Base-by-base conservation (phyloP, 2,329 filamentous ascomycete genomes). In the Aspergillus sp. region DNA sequence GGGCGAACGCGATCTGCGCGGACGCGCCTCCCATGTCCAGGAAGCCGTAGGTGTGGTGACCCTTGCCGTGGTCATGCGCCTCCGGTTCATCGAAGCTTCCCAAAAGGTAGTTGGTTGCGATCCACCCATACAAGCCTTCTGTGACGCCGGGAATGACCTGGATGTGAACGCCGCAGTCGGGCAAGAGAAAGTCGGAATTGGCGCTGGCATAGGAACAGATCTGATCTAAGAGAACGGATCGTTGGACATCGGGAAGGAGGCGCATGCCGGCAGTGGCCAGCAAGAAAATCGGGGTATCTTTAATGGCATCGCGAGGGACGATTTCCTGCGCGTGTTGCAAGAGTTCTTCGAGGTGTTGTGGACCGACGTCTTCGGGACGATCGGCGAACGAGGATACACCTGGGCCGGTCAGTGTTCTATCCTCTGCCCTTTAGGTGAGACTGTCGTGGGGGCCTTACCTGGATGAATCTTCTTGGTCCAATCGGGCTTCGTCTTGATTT, bases 21-120 rank as follows among this genome's bases (percentile, higher is more conserved):
- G 93, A 97, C 21, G 94, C 94, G 47, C 94, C 94, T 46, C 94
- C 94, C 95, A 99, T 99, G 69, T 99, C 94, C 55, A 99, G 77
- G 66, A 99, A 99, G 0, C 94, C 94, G 71, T 97, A 99, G 0
- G 94, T 99, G 66, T 92, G 89, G 69, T 97, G 94, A 21, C 83
- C 84, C 59, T 96, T 91, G 48, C 91, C 91, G 69, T 96, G 91
- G 49, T 84, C 77, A 64, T 96, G 89, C 13, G 84, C 75, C 47
- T 86, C 76, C 0, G 90, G 87, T 16, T 82, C 78, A 69, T 97
- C 89, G 64, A 99, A 97, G 3, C 91, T 91, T 23, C 91, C 93
- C 1, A 99, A 80, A 25, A 99, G 76, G 66, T 99, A 99, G 68
- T 99, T 99, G 49, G 93, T 89, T 6, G 95, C 93, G 62, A 99